A percentile compares a stretch with the other conserved stretches of the same genome.
Evolutionary conservation across 1,284 basidiomycete genomes (phyloP).

Genomic region (Moniliella sp.): DNA sequence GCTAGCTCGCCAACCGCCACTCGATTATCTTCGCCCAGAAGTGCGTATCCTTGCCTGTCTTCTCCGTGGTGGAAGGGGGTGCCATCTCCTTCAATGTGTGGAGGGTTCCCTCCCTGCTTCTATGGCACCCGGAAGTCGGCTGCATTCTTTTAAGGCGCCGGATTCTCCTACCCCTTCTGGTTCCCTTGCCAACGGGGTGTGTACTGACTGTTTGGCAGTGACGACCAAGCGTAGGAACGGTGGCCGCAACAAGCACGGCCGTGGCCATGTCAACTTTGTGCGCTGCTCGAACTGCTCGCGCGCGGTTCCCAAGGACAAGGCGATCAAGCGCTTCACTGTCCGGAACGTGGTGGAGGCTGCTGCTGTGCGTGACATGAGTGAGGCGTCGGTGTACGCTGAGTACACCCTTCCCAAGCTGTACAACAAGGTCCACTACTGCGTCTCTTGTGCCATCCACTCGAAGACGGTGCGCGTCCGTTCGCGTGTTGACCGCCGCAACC

Average conservation of each 20-base stretch:
- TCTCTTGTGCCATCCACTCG: constrained; percentile 97
- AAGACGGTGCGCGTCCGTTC: constrained; percentile 42
- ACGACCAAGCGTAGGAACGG: constrained; percentile 98
- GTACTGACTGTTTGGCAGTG: too few species aligned
- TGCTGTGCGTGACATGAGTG: constrained; percentile 86
- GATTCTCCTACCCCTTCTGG: too few species aligned
- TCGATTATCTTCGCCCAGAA: too few species aligned
- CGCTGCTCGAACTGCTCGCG: constrained; percentile 91
- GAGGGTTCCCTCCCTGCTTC: too few species aligned
- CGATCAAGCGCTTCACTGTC: constrained; percentile 97
- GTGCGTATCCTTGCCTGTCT: too few species aligned
- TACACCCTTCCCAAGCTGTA: constrained; percentile 94
- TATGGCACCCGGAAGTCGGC: too few species aligned
- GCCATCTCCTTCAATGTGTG: too few species aligned
- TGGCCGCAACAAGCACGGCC: constrained; percentile 48
- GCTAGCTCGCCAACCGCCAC: too few species aligned
- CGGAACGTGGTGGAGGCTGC: constrained; percentile 99
- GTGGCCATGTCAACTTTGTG: constrained; percentile 78
- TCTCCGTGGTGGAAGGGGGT: too few species aligned
- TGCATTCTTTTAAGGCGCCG: too few species aligned
- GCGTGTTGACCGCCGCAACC: constrained; percentile 28
- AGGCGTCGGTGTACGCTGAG: constrained; percentile 85
- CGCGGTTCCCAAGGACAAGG: constrained; percentile 51
- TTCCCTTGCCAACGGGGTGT: too few species aligned
- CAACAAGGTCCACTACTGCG: constrained; percentile 96